Base-by-base conservation (phyloP, 371 early-diverging fungal genomes). In the Mortierella sp. region DNA sequence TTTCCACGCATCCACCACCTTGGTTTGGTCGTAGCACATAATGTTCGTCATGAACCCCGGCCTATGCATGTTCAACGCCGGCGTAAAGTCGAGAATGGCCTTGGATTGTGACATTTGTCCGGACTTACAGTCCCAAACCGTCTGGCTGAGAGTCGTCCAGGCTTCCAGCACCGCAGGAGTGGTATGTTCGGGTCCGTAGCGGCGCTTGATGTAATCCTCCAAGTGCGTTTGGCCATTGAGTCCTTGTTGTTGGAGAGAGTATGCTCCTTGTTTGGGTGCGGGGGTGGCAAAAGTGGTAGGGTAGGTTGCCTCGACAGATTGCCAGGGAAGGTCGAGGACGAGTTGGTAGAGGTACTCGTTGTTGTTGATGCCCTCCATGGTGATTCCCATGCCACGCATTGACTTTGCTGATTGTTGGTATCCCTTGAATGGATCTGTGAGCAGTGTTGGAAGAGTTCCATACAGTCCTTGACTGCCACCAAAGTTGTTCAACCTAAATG, bases 341-440 rank as follows among this genome's bases (percentile, higher is more conserved):
- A 85, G 52, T 44, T 85, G 86, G 50, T 85, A 85, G 42, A 85
- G 54, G 54, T 81, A 85, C 73, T 85, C 86, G 65, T 85, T 85
- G 78, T 85, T 85, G 78, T 85, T 82, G 75, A 85, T 85, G 44
- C 86, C 86, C 31, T 85, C 86, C 86, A 85, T 85, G 3, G 86
- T 85, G 54, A 85, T 82, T 0, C 86, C 86, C 80, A 85, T 82
- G 8, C 86, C 86, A 42, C 82, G 80, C 87, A 86, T 86, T 26
- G 45, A 34, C 74, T 86, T 86, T 34, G 80, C 52, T 0, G 65
- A 24, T 38, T 80, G 80, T 14, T 73, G 74, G 28, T 75, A 80
- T 19, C 82, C 87, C 16, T 50, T 77, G 63, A 86, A 82, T 10
- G 87, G 87, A 24, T 82, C 82, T 21, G 82, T 78, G 34, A 86